Percentiles rank a stretch among this genome's conserved stretches.
These are phyloP conservation scores for Leccinum fallax DNA, from an alignment of 1,284 basidiomycete genomes.

Conservation along the genomic window DNA sequence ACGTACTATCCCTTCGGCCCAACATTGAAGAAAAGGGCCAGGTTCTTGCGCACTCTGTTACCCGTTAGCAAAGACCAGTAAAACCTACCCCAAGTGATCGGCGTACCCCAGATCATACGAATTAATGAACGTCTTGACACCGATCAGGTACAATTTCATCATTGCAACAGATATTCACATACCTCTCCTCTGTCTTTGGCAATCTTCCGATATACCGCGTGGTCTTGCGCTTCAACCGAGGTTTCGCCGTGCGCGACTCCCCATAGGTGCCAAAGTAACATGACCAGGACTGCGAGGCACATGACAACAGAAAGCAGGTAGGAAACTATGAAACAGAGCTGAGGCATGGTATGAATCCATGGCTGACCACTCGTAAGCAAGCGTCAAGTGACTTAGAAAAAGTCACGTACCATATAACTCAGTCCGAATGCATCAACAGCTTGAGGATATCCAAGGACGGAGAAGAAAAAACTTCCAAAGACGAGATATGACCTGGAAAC, in stretches of 20 bases:
- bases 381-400: constrained; percentile 5
- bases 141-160: background rate
- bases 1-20: constrained; percentile 81
- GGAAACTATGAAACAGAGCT: constrained; percentile 69
- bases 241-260: constrained; percentile 83
- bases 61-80: background rate
- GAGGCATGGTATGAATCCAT: constrained; percentile 73
- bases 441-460: constrained; percentile 58
- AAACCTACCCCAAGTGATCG: background rate
- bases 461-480: constrained; percentile 59
- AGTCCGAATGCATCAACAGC: constrained; percentile 63
- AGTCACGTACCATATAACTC: constrained; percentile 41
- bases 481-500: constrained; percentile 70
- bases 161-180: constrained; percentile 17
- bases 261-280: constrained; percentile 83
- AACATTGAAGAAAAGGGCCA: constrained; percentile 89
- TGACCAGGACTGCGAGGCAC: constrained; percentile 78
- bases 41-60: constrained; percentile 61
- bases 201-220: constrained; percentile 73
- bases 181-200: constrained; percentile 77
- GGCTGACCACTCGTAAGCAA: constrained; percentile 25
- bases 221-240: constrained; percentile 89
- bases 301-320: constrained; percentile 81
- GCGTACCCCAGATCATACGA: constrained; percentile 86
- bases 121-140: constrained; percentile 74